Evolutionary conservation across 1,284 basidiomycete species (phyloP).

Genomic region (Wolfiporia cocos): DNA sequence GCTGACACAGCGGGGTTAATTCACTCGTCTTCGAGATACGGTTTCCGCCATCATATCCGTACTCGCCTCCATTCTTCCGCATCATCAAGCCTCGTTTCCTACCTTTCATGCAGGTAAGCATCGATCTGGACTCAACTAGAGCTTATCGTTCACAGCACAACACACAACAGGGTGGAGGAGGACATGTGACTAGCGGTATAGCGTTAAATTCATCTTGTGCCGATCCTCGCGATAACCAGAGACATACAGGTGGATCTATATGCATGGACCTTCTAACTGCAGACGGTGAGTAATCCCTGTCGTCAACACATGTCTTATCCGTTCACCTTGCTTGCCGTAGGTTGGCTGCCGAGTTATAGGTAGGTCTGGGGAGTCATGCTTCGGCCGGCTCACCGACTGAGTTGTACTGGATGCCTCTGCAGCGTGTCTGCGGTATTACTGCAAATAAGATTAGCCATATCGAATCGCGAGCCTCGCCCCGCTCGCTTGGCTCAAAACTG

Average conservation of each 20-base stretch:
- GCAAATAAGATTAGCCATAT: constrained; percentile 59
- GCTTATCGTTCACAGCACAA: not conserved
- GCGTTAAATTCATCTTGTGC: not conserved
- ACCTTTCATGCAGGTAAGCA: constrained; percentile 44
- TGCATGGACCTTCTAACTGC: constrained; percentile 64
- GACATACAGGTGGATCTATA: constrained; percentile 44
- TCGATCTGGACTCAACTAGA: not conserved
- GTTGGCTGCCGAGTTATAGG: constrained; percentile 65
- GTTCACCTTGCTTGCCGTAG: constrained; percentile 14
- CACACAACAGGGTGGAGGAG: constrained; percentile 43
- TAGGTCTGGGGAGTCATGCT: constrained; percentile 14
- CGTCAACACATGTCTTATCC: not conserved
- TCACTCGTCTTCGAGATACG: constrained; percentile 60
- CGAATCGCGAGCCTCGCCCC: constrained; percentile 50
- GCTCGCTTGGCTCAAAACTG: constrained; percentile 43
- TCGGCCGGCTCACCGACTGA: not conserved
- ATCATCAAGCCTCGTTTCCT: constrained; percentile 56
- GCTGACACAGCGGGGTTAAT: constrained; percentile 35
- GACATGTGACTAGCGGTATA: constrained; percentile 55
- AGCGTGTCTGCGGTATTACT: constrained; percentile 56
- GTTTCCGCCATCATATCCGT: constrained; percentile 52
- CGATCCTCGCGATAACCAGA: not conserved
- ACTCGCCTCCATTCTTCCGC: constrained; percentile 57
- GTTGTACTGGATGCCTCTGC: not conserved
- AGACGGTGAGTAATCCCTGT: constrained; percentile 34